Base-by-base conservation (phyloP, 805 yeast genomes). In the Nakazawaea peltata region DNA sequence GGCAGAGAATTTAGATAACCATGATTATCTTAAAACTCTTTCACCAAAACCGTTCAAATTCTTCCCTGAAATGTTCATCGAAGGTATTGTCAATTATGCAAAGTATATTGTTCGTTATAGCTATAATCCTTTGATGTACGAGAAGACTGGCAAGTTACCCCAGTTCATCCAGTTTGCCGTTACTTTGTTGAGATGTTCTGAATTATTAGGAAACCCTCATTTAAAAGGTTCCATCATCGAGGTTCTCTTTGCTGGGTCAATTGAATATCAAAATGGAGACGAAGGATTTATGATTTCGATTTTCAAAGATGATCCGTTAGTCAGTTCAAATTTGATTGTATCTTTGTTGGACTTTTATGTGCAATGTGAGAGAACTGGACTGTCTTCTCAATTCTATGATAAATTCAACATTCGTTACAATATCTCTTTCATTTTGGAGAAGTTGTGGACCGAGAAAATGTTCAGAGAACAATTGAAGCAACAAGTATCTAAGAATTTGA, bases 301-400 rank as follows among this genome's bases (percentile, higher is more conserved):
- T 6, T 77, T 86, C 55, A 77, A 70, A 46, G 61, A 74, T 9
- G 77, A 86, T 47, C 68, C 71, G 35, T 48, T 81, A 16, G 80
- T 86, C 2, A 59, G 63, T 21, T 64, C 77, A 26, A 76, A 87
- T 53, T 53, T 92, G 43, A 63, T 92, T 39, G 87, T 84, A 49
- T 82, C 95, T 1, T 66, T 92, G 38, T 69, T 92, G 57, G 94
- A 86, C 48, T 82, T 87, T 42, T 92, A 90, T 55, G 95, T 92
- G 24, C 85, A 84, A 68, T 88, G 90, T 33, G 99, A 92, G 55
- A 87, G 84, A 50, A 92, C 98, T 0, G 98, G 98, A 8, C 81
- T 96, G 2, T 79, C 90, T 6, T 77, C 94, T 0, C 97, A 92
- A 57, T 92, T 90, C 53, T 90, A 90, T 56, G 99, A 92, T 56